Evolutionary conservation across 2,329 filamentous ascomycete genomes (phyloP), one percentile per base, ranked within the genome.

Genomic region (Venturia oleaginea): DNA sequence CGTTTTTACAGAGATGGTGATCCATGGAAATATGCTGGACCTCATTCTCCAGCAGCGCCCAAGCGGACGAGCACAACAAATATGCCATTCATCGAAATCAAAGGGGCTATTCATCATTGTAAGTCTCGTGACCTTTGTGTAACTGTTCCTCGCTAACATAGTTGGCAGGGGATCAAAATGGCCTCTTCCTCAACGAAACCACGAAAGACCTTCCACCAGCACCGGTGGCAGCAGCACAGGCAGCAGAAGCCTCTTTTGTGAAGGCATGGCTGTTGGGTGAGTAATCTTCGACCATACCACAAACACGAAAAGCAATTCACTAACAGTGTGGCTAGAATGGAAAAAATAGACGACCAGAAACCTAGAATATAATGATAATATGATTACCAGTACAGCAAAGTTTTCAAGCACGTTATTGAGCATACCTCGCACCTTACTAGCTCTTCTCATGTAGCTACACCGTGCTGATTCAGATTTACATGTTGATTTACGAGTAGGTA

Each of bases 1-100:
- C 17, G 10, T 24, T 8, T 15, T 46, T 27, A n/a, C 27, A 57
- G 51, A 34, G 83, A 90, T 67, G 84, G 84, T 64, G 91, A 95
- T 71, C 90, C 91, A 0, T 96, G 91, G 91, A 83, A 87, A 22
- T 84, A 85, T 0, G 89, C 88, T 0, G 89, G 87, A 0, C 85
- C 88, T 0, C 86, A 93, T 61, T 86, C 86, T 0, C 82, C 85
- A n/a, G 82, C 79, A 1, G 81, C 85, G 0, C 78, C 80, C 0
- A 76, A 79, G 37, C 79, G 89, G 24, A 74, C 78, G 17, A 88
- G 82, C 55, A 89, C 88, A 0, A 76, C 78, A 0, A 81, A 80
- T 59, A 83, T 92, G 76, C 90, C 90, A 0, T 89, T 87, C 67
- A 80, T 90, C n/a, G 72, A 93, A 57, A 91, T 95, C 57, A 77